These are phyloP conservation scores for Mycena galericulata DNA, from an alignment of 768 basidiomycete genomes.

Conservation along the genomic window DNA sequence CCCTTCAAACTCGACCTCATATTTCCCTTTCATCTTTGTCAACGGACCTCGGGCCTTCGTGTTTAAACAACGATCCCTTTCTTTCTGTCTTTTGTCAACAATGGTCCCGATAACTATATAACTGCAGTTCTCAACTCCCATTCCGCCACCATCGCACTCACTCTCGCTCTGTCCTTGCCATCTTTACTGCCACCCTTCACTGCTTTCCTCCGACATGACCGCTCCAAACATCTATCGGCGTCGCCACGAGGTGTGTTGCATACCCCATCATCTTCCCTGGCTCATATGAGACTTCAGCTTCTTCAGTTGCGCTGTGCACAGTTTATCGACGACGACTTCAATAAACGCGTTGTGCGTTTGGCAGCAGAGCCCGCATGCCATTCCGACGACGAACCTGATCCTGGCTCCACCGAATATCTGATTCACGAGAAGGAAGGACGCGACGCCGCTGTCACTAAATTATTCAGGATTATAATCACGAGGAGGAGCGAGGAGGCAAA, in stretches of 20 bases:
- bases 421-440: slow-evolving; percentile 9
- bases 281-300: not conserved
- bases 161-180: not conserved
- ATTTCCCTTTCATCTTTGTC: no score
- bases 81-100: no score
- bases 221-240: not conserved
- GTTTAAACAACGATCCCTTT: no score
- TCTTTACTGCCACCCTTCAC: no score
- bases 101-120: not conserved
- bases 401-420: not conserved
- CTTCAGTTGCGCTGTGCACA: not conserved
- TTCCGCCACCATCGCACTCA: not conserved
- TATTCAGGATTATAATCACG: not conserved
- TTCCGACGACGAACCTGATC: slow-evolving; percentile 14
- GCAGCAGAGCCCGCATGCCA: slow-evolving; percentile 8
- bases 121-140: not conserved
- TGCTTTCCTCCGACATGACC: no score
- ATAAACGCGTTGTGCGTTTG: not conserved
- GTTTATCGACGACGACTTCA: not conserved
- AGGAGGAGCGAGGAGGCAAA: not conserved
- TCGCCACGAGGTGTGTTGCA: not conserved
- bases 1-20: no score
- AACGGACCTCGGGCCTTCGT: no score
- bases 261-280: not conserved
- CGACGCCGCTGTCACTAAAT: not conserved